These are phyloP conservation scores for Apiospora sp. DNA, from an alignment of 2,329 filamentous ascomycete species.

Conservation along the genomic window DNA sequence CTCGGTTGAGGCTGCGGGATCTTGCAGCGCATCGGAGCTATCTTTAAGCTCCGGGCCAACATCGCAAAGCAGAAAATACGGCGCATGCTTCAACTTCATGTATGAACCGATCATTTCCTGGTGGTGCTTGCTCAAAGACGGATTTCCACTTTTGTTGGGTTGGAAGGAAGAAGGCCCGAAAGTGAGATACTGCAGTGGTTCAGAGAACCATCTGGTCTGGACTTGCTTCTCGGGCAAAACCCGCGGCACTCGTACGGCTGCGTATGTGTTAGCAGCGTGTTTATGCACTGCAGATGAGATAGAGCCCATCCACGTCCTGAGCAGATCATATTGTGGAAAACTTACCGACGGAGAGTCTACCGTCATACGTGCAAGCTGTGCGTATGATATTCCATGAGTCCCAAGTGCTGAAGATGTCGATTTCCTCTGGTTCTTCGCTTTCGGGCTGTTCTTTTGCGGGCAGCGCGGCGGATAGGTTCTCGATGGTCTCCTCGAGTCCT, in stretches of 20 bases:
- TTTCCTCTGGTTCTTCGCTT: constrained; percentile 47
- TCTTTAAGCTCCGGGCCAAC: constrained; percentile 58
- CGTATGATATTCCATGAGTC: constrained; percentile 93
- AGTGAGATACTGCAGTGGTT: constrained; percentile 70
- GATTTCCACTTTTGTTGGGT: constrained; percentile 66
- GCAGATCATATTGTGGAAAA: constrained; percentile 24
- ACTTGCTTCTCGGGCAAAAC: constrained; percentile 66
- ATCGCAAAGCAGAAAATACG: constrained; percentile 71
- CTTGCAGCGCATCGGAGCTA: constrained; percentile 33
- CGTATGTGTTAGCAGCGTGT: background rate
- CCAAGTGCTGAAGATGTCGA: constrained; percentile 84
- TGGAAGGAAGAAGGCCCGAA: constrained; percentile 64
- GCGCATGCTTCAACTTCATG: constrained; percentile 69
- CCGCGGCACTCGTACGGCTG: constrained; percentile 65
- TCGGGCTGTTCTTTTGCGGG: constrained; percentile 41
- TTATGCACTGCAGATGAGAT: background rate
- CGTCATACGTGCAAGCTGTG: constrained; percentile 83
- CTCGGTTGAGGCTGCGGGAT: constrained; percentile 48
- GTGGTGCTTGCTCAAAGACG: constrained; percentile 67
- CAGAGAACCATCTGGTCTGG: constrained; percentile 73
- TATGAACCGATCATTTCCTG: constrained; percentile 68
- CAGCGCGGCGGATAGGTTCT: constrained; percentile 54
- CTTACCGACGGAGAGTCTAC: constrained; percentile 85
- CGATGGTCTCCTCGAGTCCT: constrained; percentile 59
- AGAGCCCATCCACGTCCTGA: constrained; percentile 2